Evolutionary conservation across 306 rosid species (phyloP).

Genomic region (Begonia fuchsioides): DNA sequence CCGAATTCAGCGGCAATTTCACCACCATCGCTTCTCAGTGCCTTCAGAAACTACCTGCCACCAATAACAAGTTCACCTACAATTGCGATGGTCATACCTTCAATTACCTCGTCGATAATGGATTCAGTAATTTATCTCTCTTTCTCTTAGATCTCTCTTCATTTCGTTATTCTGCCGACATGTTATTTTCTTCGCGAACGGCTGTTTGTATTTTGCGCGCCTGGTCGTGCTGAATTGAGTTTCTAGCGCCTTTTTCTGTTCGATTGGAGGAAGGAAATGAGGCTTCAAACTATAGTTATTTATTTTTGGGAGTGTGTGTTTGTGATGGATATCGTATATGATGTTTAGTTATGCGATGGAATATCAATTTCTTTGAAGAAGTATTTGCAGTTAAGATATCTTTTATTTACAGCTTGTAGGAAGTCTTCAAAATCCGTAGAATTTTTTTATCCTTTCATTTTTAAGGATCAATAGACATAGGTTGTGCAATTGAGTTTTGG

Average conservation of each 20-base stretch:
- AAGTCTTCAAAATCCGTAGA: too few relatives aligned
- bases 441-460: too few relatives aligned
- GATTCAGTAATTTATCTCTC: constrained; percentile 48
- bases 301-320: too few relatives aligned
- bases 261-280: too few relatives aligned
- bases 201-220: background rate
- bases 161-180: background rate
- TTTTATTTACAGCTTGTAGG: too few relatives aligned
- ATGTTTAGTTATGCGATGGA: too few relatives aligned
- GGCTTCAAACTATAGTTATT: too few relatives aligned
- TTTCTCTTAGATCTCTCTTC: constrained; percentile 2
- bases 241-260: background rate
- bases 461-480: too few relatives aligned
- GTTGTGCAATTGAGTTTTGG: too few relatives aligned
- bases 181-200: background rate
- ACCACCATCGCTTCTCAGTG: constrained; percentile 68
- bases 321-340: too few relatives aligned
- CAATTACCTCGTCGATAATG: constrained; percentile 79
- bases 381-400: too few relatives aligned
- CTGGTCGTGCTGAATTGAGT: background rate
- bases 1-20: constrained; percentile 86
- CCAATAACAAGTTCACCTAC: constrained; percentile 75
- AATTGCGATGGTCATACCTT: constrained; percentile 92
- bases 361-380: too few relatives aligned
- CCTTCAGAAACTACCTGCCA: constrained; percentile 81